phyloP scores from a whole-genome alignment of 1,284 basidiomycete genomes.

The Trametes pubescens region DNA sequence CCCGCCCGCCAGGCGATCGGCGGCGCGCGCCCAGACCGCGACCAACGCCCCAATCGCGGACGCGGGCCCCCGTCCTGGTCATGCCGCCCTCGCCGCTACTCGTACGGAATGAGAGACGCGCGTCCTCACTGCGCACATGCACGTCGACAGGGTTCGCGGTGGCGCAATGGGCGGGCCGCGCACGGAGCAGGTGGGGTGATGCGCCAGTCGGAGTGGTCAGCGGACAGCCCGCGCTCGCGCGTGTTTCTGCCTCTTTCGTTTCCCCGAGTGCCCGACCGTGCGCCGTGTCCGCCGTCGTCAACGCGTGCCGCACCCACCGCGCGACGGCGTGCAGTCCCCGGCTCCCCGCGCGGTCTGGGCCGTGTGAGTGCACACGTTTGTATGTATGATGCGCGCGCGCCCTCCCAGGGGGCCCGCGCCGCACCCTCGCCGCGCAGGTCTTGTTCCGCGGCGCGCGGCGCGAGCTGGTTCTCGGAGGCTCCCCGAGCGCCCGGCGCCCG shows the following conservation, averaged over 20 bases:
- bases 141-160: not conserved
- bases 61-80: constrained; percentile 14
- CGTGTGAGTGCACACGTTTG: not conserved
- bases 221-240: not conserved
- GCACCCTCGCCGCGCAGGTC: constrained; percentile 4
- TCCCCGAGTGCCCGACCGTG: constrained; percentile 1
- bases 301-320: not conserved
- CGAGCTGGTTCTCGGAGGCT: not conserved
- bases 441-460: not conserved
- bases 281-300: not conserved
- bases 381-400: not conserved
- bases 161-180: constrained; percentile 9
- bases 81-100: constrained; percentile 8
- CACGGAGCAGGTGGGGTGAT: not conserved
- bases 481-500: constrained; percentile 2
- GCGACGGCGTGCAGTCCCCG: constrained; percentile 1
- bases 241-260: constrained; percentile 3
- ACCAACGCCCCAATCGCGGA: not conserved
- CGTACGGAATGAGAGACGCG: not conserved
- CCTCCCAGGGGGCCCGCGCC: not conserved
- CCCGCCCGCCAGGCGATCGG: constrained; percentile 7
- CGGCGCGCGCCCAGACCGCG: not conserved
- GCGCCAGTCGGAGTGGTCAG: not conserved
- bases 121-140: not conserved
- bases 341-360: not conserved